phyloP scores from a whole-genome alignment of 345 rosid genomes.

The Brassica napus region DNA sequence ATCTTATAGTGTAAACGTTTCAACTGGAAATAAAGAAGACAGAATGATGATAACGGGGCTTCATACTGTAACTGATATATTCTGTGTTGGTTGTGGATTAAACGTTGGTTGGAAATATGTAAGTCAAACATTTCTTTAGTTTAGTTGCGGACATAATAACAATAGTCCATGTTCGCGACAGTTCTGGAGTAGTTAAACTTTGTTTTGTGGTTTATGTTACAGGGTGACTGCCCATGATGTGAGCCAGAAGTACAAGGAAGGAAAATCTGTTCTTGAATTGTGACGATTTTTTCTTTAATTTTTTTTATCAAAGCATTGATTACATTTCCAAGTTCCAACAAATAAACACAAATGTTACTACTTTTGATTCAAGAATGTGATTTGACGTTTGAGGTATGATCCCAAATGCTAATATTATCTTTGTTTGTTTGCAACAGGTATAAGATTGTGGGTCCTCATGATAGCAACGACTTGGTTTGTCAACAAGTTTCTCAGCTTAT shows the following conservation, averaged over 20 bases:
- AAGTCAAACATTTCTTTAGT: constrained; percentile 37
- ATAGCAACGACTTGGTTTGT: constrained; percentile 37
- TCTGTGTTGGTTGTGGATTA: constrained; percentile 94
- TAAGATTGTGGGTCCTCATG: constrained; percentile 61
- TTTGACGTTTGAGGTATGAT: background rate
- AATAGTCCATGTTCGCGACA: background rate
- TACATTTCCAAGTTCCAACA: background rate
- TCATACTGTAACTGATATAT: constrained; percentile 81
- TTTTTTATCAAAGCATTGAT: background rate
- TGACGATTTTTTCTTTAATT: constrained; percentile 40
- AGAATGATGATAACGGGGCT: constrained; percentile 79
- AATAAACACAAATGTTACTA: background rate
- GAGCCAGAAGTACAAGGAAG: constrained; percentile 91
- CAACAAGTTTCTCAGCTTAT: constrained; percentile 4
- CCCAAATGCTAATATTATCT: constrained; percentile 6
- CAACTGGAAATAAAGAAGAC: constrained; percentile 65
- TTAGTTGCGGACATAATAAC: background rate
- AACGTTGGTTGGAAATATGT: constrained; percentile 97
- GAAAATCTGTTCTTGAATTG: constrained; percentile 87
- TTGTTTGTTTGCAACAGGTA: constrained; percentile 46
- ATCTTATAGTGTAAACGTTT: constrained; percentile 58
- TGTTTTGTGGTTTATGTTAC: constrained; percentile 31
- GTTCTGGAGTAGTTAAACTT: background rate
- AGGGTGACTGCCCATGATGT: constrained; percentile 75
- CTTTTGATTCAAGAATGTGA: background rate